Evolutionary conservation across 768 basidiomycete genomes (phyloP), one percentile per base, ranked within the genome.

Genomic region (Pleurotus platypus): DNA sequence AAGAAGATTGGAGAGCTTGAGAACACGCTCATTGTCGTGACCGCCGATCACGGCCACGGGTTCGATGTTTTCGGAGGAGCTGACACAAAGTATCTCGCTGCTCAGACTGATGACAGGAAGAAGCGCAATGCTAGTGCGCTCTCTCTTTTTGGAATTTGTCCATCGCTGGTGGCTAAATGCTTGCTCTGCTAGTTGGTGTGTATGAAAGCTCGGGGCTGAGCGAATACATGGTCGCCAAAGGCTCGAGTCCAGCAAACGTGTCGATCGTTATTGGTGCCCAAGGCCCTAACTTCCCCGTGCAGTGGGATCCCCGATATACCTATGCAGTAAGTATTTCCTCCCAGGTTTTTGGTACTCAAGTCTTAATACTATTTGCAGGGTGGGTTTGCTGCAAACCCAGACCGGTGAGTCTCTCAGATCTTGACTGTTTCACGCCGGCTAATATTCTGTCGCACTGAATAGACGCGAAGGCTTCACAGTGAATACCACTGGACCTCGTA

Each of bases 1-100:
- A 72, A 75, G 66, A 63, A 70, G 59, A 75, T 77, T 48, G 75
- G 77, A 24, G 72, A 77, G 58, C 67, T 69, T 37, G 71, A 78
- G 7, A 63, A 76, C 51, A 78, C 76, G 1, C 63, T 78, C 15
- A 77, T 77, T 47, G 70, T 78, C 50, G 71, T 77, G 20, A 78
- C 77, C 49, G 77, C 77, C 51, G 77, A 78, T 60, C 77, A 78
- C 55, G 77, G 77, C 15, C 77, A 78, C 57, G 77, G 77, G 7
- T 78, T 78, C 55, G 75, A 78, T 55, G 76, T 78, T 40, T 78
- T 73, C 57, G 73, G 73, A n/a, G 67, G 70, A 51, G 71, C 73
- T 45, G 73, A 75, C 58, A 75, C 73, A 50, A 70, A 74, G 43
- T 75, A 75, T 56, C 63, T 75, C 35, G 61, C 64, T 13, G 66